Evolutionary conservation across 371 early-diverging fungal genomes (phyloP).

Genomic region (Circinella umbellata): DNA sequence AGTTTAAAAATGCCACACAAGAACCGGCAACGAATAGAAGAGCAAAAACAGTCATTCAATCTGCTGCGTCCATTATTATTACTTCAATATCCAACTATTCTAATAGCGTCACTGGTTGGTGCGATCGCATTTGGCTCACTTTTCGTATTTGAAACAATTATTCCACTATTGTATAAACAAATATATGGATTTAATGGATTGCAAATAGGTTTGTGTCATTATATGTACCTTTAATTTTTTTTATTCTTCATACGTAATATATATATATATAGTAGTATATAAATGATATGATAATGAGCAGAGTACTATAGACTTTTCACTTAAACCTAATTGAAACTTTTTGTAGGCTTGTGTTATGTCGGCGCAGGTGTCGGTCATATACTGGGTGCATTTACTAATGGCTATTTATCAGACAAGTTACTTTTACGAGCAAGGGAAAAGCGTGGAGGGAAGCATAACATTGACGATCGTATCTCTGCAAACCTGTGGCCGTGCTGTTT

Average conservation of each 20-base stretch:
- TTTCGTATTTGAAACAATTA: conserved; percentile 48
- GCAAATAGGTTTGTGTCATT: conserved; percentile 27
- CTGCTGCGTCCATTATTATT: conserved; percentile 33
- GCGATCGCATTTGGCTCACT: conserved; percentile 56
- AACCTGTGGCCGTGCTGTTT: conserved; percentile 37
- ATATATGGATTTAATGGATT: conserved; percentile 41
- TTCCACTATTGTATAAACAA: conserved; percentile 31
- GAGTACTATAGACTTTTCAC: no score
- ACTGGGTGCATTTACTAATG: conserved; percentile 34
- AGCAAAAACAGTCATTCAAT: conserved; percentile 14
- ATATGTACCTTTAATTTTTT: no score
- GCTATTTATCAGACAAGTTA: conserved; percentile 24
- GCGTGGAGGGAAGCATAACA: conserved; percentile 21
- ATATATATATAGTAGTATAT: no score
- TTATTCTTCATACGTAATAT: no score
- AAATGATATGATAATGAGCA: no score
- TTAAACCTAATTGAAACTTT: no score
- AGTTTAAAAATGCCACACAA: not conserved
- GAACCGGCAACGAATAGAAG: not conserved
- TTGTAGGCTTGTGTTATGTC: conserved; percentile 35
- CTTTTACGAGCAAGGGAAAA: conserved; percentile 21
- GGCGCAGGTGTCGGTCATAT: conserved; percentile 50
- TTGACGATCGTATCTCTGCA: conserved; percentile 29
- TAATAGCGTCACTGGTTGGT: conserved; percentile 44
- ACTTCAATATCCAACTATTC: conserved; percentile 52